Percentiles rank a stretch among this genome's conserved stretches.
These are phyloP conservation scores for Claviceps spartinae DNA, from an alignment of 2,329 filamentous ascomycete species.

Conservation along the genomic window DNA sequence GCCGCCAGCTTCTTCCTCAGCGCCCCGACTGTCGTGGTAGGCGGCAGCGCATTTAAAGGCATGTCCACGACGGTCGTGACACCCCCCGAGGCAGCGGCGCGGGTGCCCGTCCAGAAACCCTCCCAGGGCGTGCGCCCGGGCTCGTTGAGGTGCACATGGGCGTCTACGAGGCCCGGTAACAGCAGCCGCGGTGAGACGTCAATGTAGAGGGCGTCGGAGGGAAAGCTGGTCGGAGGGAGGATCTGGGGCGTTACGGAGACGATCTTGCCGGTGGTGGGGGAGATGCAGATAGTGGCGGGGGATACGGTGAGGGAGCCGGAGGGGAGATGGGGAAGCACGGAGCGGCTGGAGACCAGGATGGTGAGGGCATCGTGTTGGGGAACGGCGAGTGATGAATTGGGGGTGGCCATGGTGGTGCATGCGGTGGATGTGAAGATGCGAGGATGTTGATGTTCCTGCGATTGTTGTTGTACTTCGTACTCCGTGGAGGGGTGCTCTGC, in stretches of 20 bases:
- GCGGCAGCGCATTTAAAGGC: constrained; percentile 93
- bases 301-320: constrained; percentile 50
- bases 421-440: not conserved
- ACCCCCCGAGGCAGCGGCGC: constrained; percentile 85
- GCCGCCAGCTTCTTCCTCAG: constrained; percentile 78
- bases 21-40: constrained; percentile 76
- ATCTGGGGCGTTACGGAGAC: constrained; percentile 59
- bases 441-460: too few relatives aligned
- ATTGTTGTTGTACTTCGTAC: too few relatives aligned
- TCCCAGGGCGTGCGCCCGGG: constrained; percentile 97
- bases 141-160: constrained; percentile 95
- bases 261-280: constrained; percentile 70
- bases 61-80: constrained; percentile 97
- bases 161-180: constrained; percentile 84
- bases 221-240: constrained; percentile 63
- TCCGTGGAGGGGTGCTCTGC: too few relatives aligned
- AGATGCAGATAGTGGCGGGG: constrained; percentile 73
- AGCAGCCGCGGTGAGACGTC: constrained; percentile 78
- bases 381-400: constrained; percentile 14
- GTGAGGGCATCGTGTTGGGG: constrained; percentile 30
- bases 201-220: constrained; percentile 56
- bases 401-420: not conserved
- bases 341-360: constrained; percentile 73
- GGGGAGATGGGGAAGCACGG: constrained; percentile 59
- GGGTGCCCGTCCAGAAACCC: constrained; percentile 88